Evolutionary conservation across 768 basidiomycete genomes (phyloP).

Genomic region (Suillus clintonianus): DNA sequence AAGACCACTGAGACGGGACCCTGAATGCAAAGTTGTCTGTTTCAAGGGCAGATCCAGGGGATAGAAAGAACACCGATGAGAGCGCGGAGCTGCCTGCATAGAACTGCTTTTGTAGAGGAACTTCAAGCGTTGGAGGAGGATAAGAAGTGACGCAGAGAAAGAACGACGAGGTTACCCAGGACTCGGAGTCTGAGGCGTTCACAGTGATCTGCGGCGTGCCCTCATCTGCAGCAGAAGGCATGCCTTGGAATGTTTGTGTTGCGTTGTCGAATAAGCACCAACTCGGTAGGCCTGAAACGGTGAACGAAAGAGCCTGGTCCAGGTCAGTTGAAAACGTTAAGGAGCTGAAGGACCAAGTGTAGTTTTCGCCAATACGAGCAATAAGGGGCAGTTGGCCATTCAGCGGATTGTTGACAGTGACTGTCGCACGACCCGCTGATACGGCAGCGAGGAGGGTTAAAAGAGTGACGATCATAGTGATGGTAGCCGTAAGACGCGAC

Average conservation of each 20-base stretch:
- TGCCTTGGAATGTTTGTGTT: constrained; percentile 66
- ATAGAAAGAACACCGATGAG: constrained; percentile 74
- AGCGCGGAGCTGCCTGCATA: constrained; percentile 58
- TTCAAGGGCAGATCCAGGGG: constrained; percentile 57
- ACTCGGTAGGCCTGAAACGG: constrained; percentile 57
- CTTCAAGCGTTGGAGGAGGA: constrained; percentile 54
- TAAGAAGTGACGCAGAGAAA: constrained; percentile 57
- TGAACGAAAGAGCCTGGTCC: constrained; percentile 49
- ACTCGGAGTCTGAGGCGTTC: constrained; percentile 56
- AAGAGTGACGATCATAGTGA: constrained; percentile 67
- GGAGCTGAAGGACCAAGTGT: constrained; percentile 67
- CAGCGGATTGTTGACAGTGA: constrained; percentile 59
- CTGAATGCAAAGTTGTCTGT: constrained; percentile 58
- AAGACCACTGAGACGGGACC: constrained; percentile 83
- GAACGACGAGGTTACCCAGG: constrained; percentile 53
- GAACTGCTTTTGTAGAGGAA: constrained; percentile 63
- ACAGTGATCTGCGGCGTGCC: constrained; percentile 64
- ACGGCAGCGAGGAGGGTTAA: constrained; percentile 47
- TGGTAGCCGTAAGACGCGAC: constrained; percentile 50
- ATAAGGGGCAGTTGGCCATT: constrained; percentile 76
- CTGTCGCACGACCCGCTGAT: constrained; percentile 43
- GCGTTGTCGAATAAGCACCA: constrained; percentile 78
- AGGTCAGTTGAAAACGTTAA: constrained; percentile 61
- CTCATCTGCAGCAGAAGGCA: constrained; percentile 61
- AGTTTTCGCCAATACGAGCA: constrained; percentile 66